Evolutionary conservation across 352 stramenopile species (phyloP).

Genomic region (Globisporangium carolinianum): DNA sequence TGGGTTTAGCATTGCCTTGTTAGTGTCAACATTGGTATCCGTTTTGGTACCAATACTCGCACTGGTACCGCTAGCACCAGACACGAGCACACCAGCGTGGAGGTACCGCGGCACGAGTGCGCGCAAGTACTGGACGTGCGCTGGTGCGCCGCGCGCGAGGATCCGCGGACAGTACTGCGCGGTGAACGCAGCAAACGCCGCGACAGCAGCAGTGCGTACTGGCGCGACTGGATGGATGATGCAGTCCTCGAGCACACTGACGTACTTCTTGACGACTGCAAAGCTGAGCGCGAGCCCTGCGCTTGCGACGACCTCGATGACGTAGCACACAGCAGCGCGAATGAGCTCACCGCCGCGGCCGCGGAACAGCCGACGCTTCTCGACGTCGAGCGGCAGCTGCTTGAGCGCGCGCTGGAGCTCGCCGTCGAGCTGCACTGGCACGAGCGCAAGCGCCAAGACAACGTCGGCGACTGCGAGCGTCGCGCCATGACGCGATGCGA

Average conservation of each 20-base stretch:
- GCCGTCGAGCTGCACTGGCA: constrained; percentile 59
- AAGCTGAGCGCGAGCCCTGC: constrained; percentile 47
- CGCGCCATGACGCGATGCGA: constrained; percentile 92
- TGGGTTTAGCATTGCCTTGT: constrained; percentile 24
- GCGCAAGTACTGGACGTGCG: constrained; percentile 40
- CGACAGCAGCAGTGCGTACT: constrained; percentile 86
- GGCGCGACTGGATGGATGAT: constrained; percentile 92
- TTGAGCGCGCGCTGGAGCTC: constrained; percentile 70
- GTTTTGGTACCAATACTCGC: constrained; percentile 7
- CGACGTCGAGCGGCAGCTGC: constrained; percentile 78
- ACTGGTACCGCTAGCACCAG: constrained; percentile 18
- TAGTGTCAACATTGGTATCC: too few species aligned
- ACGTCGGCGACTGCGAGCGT: constrained; percentile 89
- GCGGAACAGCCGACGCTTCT: constrained; percentile 94
- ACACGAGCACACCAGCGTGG: constrained; percentile 32
- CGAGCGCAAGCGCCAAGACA: constrained; percentile 30
- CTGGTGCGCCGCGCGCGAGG: constrained; percentile 33
- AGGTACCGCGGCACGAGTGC: constrained; percentile 59
- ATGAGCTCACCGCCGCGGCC: constrained; percentile 96
- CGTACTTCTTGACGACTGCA: constrained; percentile 71
- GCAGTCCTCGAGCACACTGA: constrained; percentile 83
- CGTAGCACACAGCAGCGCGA: constrained; percentile 87
- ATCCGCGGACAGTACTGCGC: constrained; percentile 84
- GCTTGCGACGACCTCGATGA: constrained; percentile 90
- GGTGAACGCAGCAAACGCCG: constrained; percentile 82